A percentile compares a stretch with the other conserved stretches of the same genome.
These are phyloP conservation scores for Microthlaspi erraticum DNA, from an alignment of 345 rosid genomes.

Conservation along the genomic window DNA sequence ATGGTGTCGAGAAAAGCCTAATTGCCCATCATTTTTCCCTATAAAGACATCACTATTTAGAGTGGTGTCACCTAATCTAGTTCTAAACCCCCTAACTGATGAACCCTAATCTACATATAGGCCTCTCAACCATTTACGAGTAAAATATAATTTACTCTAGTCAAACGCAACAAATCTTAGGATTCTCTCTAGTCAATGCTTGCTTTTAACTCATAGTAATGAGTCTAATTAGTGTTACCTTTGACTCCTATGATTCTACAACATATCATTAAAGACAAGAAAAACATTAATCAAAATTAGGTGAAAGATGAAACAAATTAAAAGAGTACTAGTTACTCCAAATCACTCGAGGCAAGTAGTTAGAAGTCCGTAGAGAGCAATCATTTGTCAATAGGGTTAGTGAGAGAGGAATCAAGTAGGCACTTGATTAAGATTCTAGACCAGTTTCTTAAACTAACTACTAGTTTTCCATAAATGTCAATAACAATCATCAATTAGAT, in stretches of 20 bases:
- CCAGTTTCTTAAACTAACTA: slow-evolving; percentile 21
- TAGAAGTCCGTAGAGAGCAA: slow-evolving; percentile 25
- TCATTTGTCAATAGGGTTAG: slow-evolving; percentile 37
- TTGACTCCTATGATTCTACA: slow-evolving; percentile 14
- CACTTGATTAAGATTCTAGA: slow-evolving; percentile 41
- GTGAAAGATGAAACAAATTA: slow-evolving; percentile 21
- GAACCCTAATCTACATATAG: slow-evolving; percentile 12
- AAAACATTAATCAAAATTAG: slow-evolving; percentile 4
- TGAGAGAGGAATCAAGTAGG: slow-evolving; percentile 18
- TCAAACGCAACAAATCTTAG: slow-evolving; percentile 17
- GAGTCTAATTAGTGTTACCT: slow-evolving; percentile 27
- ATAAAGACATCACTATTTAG: slow-evolving; percentile 2
- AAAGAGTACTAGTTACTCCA: slow-evolving; percentile 41
- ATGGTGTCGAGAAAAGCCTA: slow-evolving; percentile 31
- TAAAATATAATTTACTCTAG: slow-evolving; percentile 7
- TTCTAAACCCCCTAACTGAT: slow-evolving; percentile 12
- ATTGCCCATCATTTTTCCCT: slow-evolving; percentile 30
- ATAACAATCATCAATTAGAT: slow-evolving; percentile 32
- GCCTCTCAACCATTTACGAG: slow-evolving; percentile 3
- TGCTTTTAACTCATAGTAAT: slow-evolving; percentile 9
- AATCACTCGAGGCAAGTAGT: slow-evolving; percentile 34
- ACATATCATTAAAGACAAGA: slow-evolving; percentile 27
- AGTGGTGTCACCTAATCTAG: slow-evolving; percentile 12
- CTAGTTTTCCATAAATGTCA: slow-evolving; percentile 20
- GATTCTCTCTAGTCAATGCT: slow-evolving; percentile 19